Evolutionary conservation across 1,284 basidiomycete genomes (phyloP).

Genomic region (Papiliotrema nemorosa): DNA sequence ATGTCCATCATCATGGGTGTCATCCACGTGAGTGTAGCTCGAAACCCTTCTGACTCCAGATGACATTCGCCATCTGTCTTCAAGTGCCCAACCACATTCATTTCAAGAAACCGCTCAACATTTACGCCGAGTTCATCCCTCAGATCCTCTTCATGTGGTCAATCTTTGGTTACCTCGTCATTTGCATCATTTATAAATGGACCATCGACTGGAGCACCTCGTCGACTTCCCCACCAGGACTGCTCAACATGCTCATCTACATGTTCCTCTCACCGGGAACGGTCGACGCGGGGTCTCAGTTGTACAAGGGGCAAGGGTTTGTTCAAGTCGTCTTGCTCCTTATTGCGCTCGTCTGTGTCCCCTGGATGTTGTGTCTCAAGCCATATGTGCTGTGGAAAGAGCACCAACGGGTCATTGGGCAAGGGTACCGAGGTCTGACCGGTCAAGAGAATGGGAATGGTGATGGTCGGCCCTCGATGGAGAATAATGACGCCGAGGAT

Average conservation of each 20-base stretch:
- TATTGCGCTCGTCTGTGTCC: slow-evolving; percentile 82
- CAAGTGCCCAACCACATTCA: slow-evolving; percentile 93
- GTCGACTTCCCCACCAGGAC: slow-evolving; percentile 71
- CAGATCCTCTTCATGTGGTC: slow-evolving; percentile 96
- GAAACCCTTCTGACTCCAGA: slow-evolving; percentile 54
- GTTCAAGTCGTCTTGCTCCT: slow-evolving; percentile 79
- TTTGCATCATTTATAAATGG: slow-evolving; percentile 99
- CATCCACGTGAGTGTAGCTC: slow-evolving; percentile 68
- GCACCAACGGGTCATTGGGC: slow-evolving; percentile 74
- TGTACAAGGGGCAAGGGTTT: slow-evolving; percentile 84
- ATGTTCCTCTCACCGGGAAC: slow-evolving; percentile 89
- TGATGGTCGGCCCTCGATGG: slow-evolving; percentile 31
- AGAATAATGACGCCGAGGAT: slow-evolving; percentile 57
- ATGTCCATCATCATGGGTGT: slow-evolving; percentile 98
- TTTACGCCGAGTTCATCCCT: slow-evolving; percentile 93
- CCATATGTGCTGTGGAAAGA: slow-evolving; percentile 94
- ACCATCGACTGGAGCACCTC: slow-evolving; percentile 81
- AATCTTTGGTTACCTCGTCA: slow-evolving; percentile 93
- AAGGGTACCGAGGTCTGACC: slow-evolving; percentile 73
- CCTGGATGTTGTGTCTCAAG: slow-evolving; percentile 89
- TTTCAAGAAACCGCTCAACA: slow-evolving; percentile 80
- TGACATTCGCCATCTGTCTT: slow-evolving; percentile 95
- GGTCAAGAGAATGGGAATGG: slow-evolving; percentile 57
- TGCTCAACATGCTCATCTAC: slow-evolving; percentile 91
- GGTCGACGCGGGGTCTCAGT: slow-evolving; percentile 64